Base-by-base conservation (phyloP, 257 asterid species). In the Coffea canephora region DNA sequence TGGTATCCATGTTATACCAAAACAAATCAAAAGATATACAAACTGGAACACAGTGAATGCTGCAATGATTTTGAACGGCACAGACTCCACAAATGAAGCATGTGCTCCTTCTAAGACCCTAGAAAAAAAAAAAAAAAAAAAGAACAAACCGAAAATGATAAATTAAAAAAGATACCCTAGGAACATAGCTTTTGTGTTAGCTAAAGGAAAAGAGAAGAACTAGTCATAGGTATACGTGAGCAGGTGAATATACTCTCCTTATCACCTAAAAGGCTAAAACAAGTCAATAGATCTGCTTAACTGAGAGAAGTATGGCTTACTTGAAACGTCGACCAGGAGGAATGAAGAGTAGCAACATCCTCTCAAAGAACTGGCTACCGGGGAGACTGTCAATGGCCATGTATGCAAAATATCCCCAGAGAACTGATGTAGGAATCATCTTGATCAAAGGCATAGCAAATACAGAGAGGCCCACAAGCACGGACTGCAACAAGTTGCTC, bases 361-460 rank as follows among this genome's bases (percentile, higher is more conserved):
- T 91, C 87, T 96, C 99, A 97, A 97, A 94, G 75, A 94, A 92
- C 85, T 94, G 99, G 81, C 92, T 94, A 2, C 99, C 99, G 0
- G 97, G 97, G 71, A 96, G 97, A 83, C 98, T 94, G 73, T 96
- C 99, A 9, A 91, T 90, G 54, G 99, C 98, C 99, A 96, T 96
- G 89, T 96, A 96, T 46, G 99, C 99, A 52, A 96, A 96, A 87
- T 94, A 96, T 59, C 99, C 98, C 99, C 98, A 94, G 75, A 94
- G 87, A 76, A 94, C 98, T 0, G 99, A 96, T 71, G 97, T 92
- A 11, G 99, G 99, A 71, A 94, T 94, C 95, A 75, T 85, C 85
- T 80, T 91, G 73, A 96, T 89, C 72, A 93, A 84, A 14, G 98
- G 99, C 85, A 92, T 87, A 16, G 87, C 90, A 76, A 93, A 89